Evolutionary conservation across 2,329 filamentous ascomycete genomes (phyloP).

Genomic region (Falciphora oryzae): DNA sequence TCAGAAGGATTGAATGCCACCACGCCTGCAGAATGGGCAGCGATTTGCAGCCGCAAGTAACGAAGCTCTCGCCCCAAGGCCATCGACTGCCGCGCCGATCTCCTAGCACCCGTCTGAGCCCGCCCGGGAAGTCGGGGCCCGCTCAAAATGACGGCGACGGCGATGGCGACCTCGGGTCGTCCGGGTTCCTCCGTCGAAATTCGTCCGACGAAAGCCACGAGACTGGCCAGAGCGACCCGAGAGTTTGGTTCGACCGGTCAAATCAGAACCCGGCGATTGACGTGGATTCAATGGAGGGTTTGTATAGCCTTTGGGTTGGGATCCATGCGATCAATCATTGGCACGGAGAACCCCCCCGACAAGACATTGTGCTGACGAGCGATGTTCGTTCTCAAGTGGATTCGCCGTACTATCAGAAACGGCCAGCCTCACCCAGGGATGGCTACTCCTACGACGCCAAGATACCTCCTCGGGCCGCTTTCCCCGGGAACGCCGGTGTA

Average conservation of each 20-base stretch:
- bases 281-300: slow-evolving; percentile 42
- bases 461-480: not conserved
- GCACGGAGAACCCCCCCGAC: not conserved
- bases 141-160: not conserved
- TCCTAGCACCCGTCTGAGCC: not conserved
- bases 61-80: slow-evolving; percentile 20
- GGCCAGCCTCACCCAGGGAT: slow-evolving; percentile 46
- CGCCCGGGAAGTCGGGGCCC: not conserved
- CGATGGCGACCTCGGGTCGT: slow-evolving; percentile 13
- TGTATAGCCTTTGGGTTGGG: too few species aligned
- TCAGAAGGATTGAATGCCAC: not conserved
- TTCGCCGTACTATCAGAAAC: slow-evolving; percentile 50
- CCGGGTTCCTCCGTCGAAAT: slow-evolving; percentile 26
- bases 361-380: not conserved
- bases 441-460: slow-evolving; percentile 18
- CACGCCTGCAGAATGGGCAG: not conserved
- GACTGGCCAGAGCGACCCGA: slow-evolving; percentile 44
- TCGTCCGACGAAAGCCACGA: slow-evolving; percentile 46
- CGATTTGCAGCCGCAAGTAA: slow-evolving; percentile 1
- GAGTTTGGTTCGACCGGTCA: slow-evolving; percentile 48
- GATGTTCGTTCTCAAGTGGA: slow-evolving; percentile 31
- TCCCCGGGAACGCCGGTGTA: slow-evolving; percentile 6
- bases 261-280: slow-evolving; percentile 45
- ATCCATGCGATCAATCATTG: slow-evolving; percentile 12
- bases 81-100: slow-evolving; percentile 35